phyloP scores from a whole-genome alignment of 208 protist species.

The Perkinsela sp. region DNA sequence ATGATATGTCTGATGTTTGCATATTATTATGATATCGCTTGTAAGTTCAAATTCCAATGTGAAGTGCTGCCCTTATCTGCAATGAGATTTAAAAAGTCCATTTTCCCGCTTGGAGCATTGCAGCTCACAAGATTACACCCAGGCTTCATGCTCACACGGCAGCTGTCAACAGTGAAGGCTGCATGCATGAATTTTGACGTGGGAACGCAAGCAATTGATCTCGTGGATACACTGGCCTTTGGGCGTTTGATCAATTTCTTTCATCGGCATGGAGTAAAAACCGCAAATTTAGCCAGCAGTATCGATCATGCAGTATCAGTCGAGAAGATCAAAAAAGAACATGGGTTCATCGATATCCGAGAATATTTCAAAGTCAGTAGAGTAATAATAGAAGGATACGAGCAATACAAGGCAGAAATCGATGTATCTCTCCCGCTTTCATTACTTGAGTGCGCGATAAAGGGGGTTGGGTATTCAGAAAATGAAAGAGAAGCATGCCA shows the following conservation, averaged over 20 bases:
- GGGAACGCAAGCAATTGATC: neutral
- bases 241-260: neutral
- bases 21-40: no score
- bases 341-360: neutral
- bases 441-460: neutral
- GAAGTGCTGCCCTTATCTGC: no score
- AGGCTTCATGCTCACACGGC: no score
- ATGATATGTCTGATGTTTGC: no score
- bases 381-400: neutral
- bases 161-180: no score
- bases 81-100: no score
- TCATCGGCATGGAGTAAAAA: neutral
- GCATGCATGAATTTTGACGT: no score
- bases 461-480: neutral
- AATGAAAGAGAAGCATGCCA: conserved; percentile 1
- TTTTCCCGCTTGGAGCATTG: no score
- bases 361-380: neutral
- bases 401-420: neutral
- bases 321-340: neutral
- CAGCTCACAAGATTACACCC: no score
- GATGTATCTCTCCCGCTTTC: neutral
- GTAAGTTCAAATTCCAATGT: no score
- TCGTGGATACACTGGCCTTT: neutral
- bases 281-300: neutral
- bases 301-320: neutral